Evolutionary conservation across 805 yeast species (phyloP).

Genomic region (Yarrowia yakushimensis): DNA sequence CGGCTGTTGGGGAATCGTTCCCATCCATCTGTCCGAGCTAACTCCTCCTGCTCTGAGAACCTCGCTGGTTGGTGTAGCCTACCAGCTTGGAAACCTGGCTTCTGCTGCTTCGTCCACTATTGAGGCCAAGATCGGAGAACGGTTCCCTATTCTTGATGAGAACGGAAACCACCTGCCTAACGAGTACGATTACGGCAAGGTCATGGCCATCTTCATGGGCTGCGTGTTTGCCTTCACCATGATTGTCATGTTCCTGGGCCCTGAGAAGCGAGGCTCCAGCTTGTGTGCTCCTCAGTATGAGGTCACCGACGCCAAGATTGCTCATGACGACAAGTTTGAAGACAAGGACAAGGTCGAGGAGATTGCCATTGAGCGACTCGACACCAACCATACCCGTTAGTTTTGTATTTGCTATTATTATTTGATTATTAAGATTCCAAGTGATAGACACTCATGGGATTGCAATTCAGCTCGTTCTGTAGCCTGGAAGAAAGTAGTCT

Average conservation of each 20-base stretch:
- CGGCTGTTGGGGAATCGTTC: constrained; percentile 72
- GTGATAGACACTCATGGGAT: too few species aligned
- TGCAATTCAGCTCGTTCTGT: too few species aligned
- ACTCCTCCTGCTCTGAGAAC: constrained; percentile 63
- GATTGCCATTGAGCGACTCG: neutral
- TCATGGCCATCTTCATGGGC: constrained; percentile 67
- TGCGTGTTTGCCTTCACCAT: constrained; percentile 56
- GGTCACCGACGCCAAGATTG: constrained; percentile 4
- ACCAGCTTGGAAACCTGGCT: constrained; percentile 71
- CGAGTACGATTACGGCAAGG: constrained; percentile 59
- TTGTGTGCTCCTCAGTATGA: constrained; percentile 29
- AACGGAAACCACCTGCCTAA: constrained; percentile 37
- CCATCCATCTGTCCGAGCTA: constrained; percentile 62
- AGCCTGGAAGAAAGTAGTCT: too few species aligned
- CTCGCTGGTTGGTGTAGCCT: constrained; percentile 57
- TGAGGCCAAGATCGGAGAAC: constrained; percentile 58
- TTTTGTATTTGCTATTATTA: neutral
- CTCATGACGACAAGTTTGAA: neutral
- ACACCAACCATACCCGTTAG: neutral
- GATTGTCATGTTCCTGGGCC: constrained; percentile 51
- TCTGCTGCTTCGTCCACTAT: constrained; percentile 70
- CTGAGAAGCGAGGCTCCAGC: constrained; percentile 43
- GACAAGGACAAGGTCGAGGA: constrained; percentile 1
- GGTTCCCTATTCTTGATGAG: constrained; percentile 50
- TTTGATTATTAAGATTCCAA: neutral